Percentiles rank a stretch among this genome's conserved stretches.
These are phyloP conservation scores for Hemileccinum impolitum DNA, from an alignment of 768 basidiomycete species.

Conservation along the genomic window DNA sequence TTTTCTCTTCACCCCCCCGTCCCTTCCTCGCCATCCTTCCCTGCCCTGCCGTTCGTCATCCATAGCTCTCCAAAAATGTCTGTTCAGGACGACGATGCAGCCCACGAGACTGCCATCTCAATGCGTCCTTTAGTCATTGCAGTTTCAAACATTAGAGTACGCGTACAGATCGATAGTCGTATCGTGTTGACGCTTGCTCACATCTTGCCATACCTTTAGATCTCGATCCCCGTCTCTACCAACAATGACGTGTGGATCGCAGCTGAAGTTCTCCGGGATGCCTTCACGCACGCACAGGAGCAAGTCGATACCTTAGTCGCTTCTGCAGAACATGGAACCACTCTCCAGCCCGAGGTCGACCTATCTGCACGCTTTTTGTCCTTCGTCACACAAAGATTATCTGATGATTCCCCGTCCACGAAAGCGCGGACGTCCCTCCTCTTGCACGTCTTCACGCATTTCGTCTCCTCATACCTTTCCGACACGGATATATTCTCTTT, in stretches of 20 bases:
- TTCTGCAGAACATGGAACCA: slow-evolving; percentile 48
- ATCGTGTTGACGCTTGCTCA: slow-evolving; percentile 4
- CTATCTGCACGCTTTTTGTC: slow-evolving; percentile 81
- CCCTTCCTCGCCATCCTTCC: neutral
- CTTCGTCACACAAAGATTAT: slow-evolving; percentile 64
- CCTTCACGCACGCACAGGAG: slow-evolving; percentile 68
- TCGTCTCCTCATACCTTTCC: slow-evolving; percentile 71
- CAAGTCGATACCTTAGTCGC: slow-evolving; percentile 56
- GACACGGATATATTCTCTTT: slow-evolving; percentile 80
- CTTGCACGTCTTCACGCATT: slow-evolving; percentile 69
- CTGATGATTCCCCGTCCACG: slow-evolving; percentile 50
- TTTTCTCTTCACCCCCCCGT: slow-evolving; percentile 9
- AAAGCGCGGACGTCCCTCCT: slow-evolving; percentile 64
- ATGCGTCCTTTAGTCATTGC: slow-evolving; percentile 36
- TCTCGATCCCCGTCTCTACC: slow-evolving; percentile 88
- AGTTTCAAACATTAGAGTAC: slow-evolving; percentile 33
- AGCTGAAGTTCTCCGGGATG: slow-evolving; percentile 88
- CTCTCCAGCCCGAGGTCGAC: slow-evolving; percentile 66
- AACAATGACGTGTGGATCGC: slow-evolving; percentile 82
- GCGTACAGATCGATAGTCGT: slow-evolving; percentile 16
- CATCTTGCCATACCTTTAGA: slow-evolving; percentile 35
- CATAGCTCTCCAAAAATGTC: slow-evolving; percentile 29
- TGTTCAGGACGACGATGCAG: slow-evolving; percentile 29
- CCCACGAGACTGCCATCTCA: slow-evolving; percentile 28
- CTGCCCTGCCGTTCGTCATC: slow-evolving; percentile 3